Evolutionary conservation across 176 grass and related monocot species (phyloP), one percentile per base, ranked within the genome.

Genomic region (Bothriochloa decipiens): DNA sequence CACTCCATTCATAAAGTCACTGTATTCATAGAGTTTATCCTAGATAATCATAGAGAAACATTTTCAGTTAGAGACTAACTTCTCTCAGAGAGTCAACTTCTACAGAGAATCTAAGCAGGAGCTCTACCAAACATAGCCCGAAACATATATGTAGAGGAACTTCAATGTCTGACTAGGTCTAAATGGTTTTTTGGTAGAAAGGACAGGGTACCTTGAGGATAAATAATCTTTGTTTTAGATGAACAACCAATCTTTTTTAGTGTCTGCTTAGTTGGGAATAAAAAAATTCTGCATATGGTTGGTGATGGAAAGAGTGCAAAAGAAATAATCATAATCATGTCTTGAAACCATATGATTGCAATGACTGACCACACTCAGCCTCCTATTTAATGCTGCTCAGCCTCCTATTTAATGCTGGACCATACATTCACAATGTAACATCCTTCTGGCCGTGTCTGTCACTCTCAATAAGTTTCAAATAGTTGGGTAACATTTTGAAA

Each of bases 231-330:
- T 72, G 9, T 40, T 70, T 70, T 20, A 40, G 35, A 37, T 43
- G 61, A 81, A 41, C 17, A 82, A 33, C 23, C 66, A 72, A 65
- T 82, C 69, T 58, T 69, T 65, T 18, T 42, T 53, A 42, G 26
- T n/a, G 71, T 64, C 80, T 88, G 6, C 49, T 70, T 83, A 72
- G 76, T n/a, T 69, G 67, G 33, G 67, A 39, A 68, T 68, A 1
- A 35, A 29, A 17, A 17, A 68, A 45, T 68, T 26, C 1, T 40
- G 9, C 79, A 22, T 74, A 11, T 43, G 11, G 45, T 25, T 58
- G 81, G 35, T 78, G 61, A 45, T 75, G 28, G 46, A 75, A n/a
- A 47, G 47, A n/a, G 3, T 76, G 50, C 28, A 76, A 50, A 33
- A n/a, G 62, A 25, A 43, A 36, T 69, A 65, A 53, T 43, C 36